Conservation (phyloP, 805 yeast genomes). For the Pichia cabralensis region DNA sequence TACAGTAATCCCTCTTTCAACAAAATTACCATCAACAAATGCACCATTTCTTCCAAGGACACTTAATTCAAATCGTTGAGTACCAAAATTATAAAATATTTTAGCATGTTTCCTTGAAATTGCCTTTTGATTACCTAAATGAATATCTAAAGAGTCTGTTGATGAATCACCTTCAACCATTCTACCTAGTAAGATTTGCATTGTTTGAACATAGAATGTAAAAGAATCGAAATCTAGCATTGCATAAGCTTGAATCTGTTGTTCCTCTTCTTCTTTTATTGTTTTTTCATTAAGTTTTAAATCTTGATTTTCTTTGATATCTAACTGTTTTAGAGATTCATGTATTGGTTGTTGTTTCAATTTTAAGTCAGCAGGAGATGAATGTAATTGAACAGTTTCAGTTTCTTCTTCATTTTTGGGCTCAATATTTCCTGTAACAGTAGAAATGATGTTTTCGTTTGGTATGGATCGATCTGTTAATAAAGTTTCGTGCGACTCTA, state of each 20-base stretch:
- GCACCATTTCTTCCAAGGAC: slow-evolving; percentile 95
- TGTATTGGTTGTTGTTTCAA: not conserved
- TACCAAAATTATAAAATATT: slow-evolving; percentile 92
- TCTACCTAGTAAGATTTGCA: slow-evolving; percentile 90
- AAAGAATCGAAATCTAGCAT: slow-evolving; percentile 83
- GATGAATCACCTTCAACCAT: slow-evolving; percentile 56
- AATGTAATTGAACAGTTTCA: slow-evolving; percentile 6
- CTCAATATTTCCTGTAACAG: too few relatives aligned
- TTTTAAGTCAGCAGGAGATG: slow-evolving; percentile 1
- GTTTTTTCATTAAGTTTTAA: not conserved
- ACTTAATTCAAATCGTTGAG: slow-evolving; percentile 85
- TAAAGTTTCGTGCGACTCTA: too few relatives aligned
- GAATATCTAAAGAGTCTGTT: slow-evolving; percentile 72
- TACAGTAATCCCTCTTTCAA: slow-evolving; percentile 85
- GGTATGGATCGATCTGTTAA: too few relatives aligned
- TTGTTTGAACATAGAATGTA: slow-evolving; percentile 92
- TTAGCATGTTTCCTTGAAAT: slow-evolving; percentile 92
- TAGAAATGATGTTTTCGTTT: too few relatives aligned
- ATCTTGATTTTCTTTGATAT: not conserved
- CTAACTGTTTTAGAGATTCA: not conserved
- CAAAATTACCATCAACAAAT: slow-evolving; percentile 83
- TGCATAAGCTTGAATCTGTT: slow-evolving; percentile 50
- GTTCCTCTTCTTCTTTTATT: slow-evolving; percentile 11
- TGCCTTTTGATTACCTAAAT: slow-evolving; percentile 85
- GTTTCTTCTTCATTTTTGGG: slow-evolving; percentile 8